A percentile compares a stretch with the other conserved stretches of the same genome.
These are phyloP conservation scores for Aspergillus sclerotiicarbonarius DNA, from an alignment of 495 filamentous ascomycete species.

Conservation along the genomic window DNA sequence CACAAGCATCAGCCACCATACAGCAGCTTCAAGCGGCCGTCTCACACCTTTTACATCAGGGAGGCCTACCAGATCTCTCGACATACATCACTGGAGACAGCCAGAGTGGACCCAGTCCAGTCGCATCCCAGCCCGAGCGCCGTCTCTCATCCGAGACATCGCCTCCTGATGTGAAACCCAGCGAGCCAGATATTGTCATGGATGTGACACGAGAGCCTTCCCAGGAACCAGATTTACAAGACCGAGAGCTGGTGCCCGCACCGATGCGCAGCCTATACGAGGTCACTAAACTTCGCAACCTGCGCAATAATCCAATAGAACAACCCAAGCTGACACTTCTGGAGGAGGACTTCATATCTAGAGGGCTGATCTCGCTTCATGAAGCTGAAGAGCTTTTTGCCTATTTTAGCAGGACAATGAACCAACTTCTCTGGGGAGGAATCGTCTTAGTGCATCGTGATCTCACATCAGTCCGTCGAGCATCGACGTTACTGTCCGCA, in stretches of 20 bases:
- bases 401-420: slow-evolving; percentile 53
- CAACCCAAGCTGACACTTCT: slow-evolving; percentile 46
- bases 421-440: slow-evolving; percentile 56
- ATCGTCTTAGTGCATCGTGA: slow-evolving; percentile 53
- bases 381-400: slow-evolving; percentile 53
- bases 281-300: slow-evolving; percentile 55
- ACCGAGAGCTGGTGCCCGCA: slow-evolving; percentile 48
- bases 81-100: slow-evolving; percentile 33
- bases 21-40: slow-evolving; percentile 46
- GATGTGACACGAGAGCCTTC: slow-evolving; percentile 52
- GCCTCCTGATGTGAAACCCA: slow-evolving; percentile 24
- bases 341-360: slow-evolving; percentile 52
- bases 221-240: slow-evolving; percentile 49
- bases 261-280: slow-evolving; percentile 62
- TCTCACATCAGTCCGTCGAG: slow-evolving; percentile 47
- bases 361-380: slow-evolving; percentile 46
- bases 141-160: slow-evolving; percentile 29
- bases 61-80: slow-evolving; percentile 40
- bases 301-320: slow-evolving; percentile 45
- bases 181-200: slow-evolving; percentile 35
- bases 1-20: slow-evolving; percentile 39
- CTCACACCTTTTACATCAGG: slow-evolving; percentile 41
- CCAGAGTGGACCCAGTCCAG: slow-evolving; percentile 32
- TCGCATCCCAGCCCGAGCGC: slow-evolving; percentile 29
- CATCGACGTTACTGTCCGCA: slow-evolving; percentile 49